Base-by-base conservation (phyloP, 768 basidiomycete species). In the Albatrellus ellisii region DNA sequence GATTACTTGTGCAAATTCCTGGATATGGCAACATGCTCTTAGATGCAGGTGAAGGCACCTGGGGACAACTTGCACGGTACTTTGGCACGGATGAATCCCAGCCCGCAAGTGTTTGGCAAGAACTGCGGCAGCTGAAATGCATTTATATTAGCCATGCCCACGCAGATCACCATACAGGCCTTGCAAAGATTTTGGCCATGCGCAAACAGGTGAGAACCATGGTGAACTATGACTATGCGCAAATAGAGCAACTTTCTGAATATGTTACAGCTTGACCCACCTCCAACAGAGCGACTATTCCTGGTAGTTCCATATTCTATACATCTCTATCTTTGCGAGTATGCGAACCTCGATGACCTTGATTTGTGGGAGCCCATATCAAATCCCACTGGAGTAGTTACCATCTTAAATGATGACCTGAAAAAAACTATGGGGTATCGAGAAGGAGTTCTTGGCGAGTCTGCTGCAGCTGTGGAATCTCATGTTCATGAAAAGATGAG, bases 91-190 rank as follows among this genome's bases (percentile, higher is more conserved):
- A 70, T 26, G 53, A 51, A 4, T 46, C 52, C 1, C 52, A 53
- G 4, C 44, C 58, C 1, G 48, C 54, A 8, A 67, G 66, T 42
- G 74, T 73, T 2, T 73, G 73, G 67, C 55, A 74, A 10, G 66
- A 79, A 11, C 62, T 91, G 39, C 64, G 77, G n/a, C 65, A 81
- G 38, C 58, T 91, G 10, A 80, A 73, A 52, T 77, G 85, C 54
- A 70, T 98, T 27, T 95, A 79, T 57, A 66, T 94, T 46, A 89
- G 85, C 46, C 94, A 98, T 56, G 72, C 83, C 50, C 94, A 95
- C 54, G 92, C 72, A 0, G 94, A 97, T 54, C 94, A 97, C 58
- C 92, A 95, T 55, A 70, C 82, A 29, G 92, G 94, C 6, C 57
- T 92, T 26, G 69, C 78, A 0, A 75, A 77, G 44, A 62, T 98